A percentile compares a stretch with the other conserved stretches of the same genome.
phyloP scores from a whole-genome alignment of 2,329 filamentous ascomycete species.

The Fusarium pseudograminearum region DNA sequence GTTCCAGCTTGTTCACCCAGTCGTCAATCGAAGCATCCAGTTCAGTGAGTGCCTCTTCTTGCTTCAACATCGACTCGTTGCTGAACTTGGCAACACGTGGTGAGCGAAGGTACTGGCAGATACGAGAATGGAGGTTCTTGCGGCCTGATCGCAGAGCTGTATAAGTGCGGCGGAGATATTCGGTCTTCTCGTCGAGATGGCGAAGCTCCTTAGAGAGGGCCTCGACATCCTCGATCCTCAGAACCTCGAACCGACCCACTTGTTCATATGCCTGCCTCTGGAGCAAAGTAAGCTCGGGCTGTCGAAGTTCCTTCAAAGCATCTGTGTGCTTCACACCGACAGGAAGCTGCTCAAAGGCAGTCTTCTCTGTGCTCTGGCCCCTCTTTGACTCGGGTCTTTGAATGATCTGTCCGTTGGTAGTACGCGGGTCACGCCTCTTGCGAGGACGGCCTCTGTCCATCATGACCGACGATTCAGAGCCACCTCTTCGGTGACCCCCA shows the following conservation, averaged over 20 bases:
- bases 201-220: conserved; percentile 78
- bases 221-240: conserved; percentile 72
- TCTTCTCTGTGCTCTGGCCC: conserved; percentile 64
- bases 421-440: conserved; percentile 62
- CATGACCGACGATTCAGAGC: conserved; percentile 66
- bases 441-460: conserved; percentile 72
- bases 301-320: conserved; percentile 61
- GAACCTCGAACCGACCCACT: conserved; percentile 73
- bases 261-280: conserved; percentile 72
- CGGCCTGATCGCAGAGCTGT: conserved; percentile 79
- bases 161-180: conserved; percentile 82
- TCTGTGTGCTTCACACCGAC: conserved; percentile 67
- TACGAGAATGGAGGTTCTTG: conserved; percentile 79
- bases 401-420: conserved; percentile 53
- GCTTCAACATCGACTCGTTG: conserved; percentile 79
- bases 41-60: conserved; percentile 82
- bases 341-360: conserved; percentile 71
- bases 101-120: conserved; percentile 81
- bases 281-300: conserved; percentile 63
- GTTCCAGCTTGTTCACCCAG: conserved; percentile 83
- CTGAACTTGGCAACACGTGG: conserved; percentile 78
- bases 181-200: conserved; percentile 80
- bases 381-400: conserved; percentile 59
- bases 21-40: conserved; percentile 83
- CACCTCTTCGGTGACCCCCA: conserved; percentile 62